phyloP scores from a whole-genome alignment of 2,329 filamentous ascomycete genomes.

The Drechslerella coelobrocha region DNA sequence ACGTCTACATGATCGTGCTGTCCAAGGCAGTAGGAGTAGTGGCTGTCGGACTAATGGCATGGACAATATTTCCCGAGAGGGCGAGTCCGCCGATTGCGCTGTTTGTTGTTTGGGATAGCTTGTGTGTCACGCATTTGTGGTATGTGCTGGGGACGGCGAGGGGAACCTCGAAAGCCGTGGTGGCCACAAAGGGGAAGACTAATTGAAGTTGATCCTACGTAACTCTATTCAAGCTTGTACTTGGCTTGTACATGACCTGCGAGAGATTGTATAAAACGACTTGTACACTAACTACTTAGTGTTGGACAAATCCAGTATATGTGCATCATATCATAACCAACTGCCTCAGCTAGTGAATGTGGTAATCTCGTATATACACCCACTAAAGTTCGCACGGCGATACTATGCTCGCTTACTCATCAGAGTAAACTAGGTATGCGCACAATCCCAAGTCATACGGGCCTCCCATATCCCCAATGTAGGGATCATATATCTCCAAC shows the following conservation, averaged over 20 bases:
- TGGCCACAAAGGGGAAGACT: constrained; percentile 19
- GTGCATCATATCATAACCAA: too few relatives aligned
- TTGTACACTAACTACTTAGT: too few relatives aligned
- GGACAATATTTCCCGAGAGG: constrained; percentile 40
- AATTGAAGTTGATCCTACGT: constrained; percentile 4
- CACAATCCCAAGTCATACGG: constrained; percentile 34
- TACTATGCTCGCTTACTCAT: constrained; percentile 21
- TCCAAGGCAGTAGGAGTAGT: constrained; percentile 40
- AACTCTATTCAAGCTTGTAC: too few relatives aligned
- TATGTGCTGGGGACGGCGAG: constrained; percentile 42
- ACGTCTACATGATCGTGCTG: constrained; percentile 43
- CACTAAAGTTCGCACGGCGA: too few relatives aligned
- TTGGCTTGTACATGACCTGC: too few relatives aligned
- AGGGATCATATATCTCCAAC: constrained; percentile 38
- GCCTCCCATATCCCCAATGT: constrained; percentile 3
- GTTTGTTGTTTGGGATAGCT: constrained; percentile 44
- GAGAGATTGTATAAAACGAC: too few relatives aligned
- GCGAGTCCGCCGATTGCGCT: constrained; percentile 43
- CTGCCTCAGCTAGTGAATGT: too few relatives aligned
- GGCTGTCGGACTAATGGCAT: constrained; percentile 24
- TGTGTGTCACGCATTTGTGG: constrained; percentile 44
- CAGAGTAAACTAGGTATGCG: constrained; percentile 38
- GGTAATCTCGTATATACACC: too few relatives aligned
- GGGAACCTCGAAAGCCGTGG: constrained; percentile 32
- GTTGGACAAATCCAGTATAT: too few relatives aligned